Evolutionary conservation across 2,329 filamentous ascomycete species (phyloP), one percentile per base, ranked within the genome.

Genomic region (Trichothecium roseum): DNA sequence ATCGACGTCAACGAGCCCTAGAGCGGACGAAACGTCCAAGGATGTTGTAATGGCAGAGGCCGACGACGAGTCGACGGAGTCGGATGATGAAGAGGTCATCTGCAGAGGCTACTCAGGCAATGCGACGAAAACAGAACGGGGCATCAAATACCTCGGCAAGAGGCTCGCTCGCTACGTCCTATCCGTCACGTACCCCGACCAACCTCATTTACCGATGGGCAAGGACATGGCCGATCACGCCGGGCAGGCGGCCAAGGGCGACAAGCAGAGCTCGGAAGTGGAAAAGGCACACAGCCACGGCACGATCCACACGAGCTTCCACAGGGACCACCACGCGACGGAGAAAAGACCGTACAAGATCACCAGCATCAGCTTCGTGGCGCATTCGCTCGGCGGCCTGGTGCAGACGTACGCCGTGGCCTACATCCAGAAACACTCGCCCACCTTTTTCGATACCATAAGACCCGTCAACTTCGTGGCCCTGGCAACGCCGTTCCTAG

Each of bases 131-230:
- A 98, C 91, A 3, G 91, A 98, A 60, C 79, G 81, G 44, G 91
- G 91, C 13, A 96, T 98, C 51, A 94, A 96, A 56, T 98, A 94
- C 56, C 73, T 98, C 5, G 91, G 91, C 15, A 96, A 96, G 56
- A 76, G 91, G 34, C 72, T 98, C 18, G 91, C 91, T 15, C 88
- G 88, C 63, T 94, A 89, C 54, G 76, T 96, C 20, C 68, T 98
- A 30, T 74, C 81, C 35, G 79, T 94, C 63, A 94, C 89, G 20
- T 94, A 94, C 53, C 91, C 91, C 1, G 87, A 95, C 51, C 88
- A 96, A 49, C 87, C 89, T 4, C 94, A 81, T 49, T 66, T 88
- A 2, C 88, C 89, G 1, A 62, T 66, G 17, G 58, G 63, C 12
- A 76, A 76, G 48, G 63, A 64, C 51, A 62, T 42, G 55, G 54